Conservation (phyloP, 2,329 filamentous ascomycete species). For the Ceratocystis cacaofunesta region DNA sequence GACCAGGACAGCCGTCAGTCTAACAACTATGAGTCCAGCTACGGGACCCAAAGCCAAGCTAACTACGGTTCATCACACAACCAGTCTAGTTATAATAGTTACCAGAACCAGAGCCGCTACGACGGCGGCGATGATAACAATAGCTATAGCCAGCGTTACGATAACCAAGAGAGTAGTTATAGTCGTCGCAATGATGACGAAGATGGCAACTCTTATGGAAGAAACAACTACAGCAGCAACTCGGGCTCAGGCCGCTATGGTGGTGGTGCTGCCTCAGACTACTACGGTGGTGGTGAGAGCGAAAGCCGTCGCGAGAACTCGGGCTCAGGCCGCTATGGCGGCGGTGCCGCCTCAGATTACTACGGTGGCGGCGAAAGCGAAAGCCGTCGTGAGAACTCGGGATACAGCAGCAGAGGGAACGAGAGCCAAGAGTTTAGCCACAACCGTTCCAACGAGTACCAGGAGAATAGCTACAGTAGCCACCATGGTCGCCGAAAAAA, state of each 20-base stretch:
- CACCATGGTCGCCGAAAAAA: constrained; percentile 48
- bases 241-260: constrained; percentile 25
- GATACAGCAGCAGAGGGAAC: constrained; percentile 24
- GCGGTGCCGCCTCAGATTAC: constrained; percentile 33
- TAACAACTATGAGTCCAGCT: constrained; percentile 48
- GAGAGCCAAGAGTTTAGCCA: constrained; percentile 50
- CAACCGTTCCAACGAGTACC: constrained; percentile 33
- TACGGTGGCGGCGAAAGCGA: constrained; percentile 39
- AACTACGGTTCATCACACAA: constrained; percentile 43
- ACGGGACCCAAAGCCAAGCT: constrained; percentile 38
- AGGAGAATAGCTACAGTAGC: constrained; percentile 43
- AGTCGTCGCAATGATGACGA: constrained; percentile 2
- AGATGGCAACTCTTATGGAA: constrained; percentile 5
- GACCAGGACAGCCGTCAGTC: constrained; percentile 32
- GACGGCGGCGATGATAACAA: constrained; percentile 25
- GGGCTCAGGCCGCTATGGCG: constrained; percentile 25
- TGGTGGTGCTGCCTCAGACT: constrained; percentile 32
- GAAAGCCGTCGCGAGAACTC: constrained; percentile 8
- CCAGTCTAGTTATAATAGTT: constrained; percentile 46
- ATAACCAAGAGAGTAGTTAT: constrained; percentile 14
- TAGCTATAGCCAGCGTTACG: constrained; percentile 2
- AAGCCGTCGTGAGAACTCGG: constrained; percentile 7
- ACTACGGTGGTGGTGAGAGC: constrained; percentile 40
- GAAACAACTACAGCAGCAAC: constrained; percentile 9
- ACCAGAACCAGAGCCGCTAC: constrained; percentile 46